Percentiles rank a stretch among this genome's conserved stretches.
These are phyloP conservation scores for Phialophora chinensis DNA, from an alignment of 2,329 filamentous ascomycete species.

Conservation along the genomic window DNA sequence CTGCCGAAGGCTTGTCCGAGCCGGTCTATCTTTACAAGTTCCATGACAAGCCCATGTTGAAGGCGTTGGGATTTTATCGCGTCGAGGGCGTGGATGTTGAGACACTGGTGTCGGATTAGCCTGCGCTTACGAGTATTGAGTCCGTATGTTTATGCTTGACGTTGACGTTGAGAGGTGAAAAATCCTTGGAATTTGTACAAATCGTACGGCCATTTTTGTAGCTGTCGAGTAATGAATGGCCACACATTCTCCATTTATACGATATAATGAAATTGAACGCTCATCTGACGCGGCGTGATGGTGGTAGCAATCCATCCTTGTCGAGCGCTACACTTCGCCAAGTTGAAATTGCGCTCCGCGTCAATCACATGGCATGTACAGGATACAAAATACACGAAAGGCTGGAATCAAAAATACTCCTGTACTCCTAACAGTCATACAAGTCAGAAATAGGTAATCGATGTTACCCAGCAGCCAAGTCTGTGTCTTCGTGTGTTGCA, in stretches of 20 bases:
- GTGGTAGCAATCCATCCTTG: background rate
- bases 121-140: background rate
- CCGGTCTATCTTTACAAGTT: conserved; percentile 57
- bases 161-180: background rate
- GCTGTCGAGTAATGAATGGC: background rate
- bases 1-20: conserved; percentile 39
- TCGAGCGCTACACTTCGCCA: background rate
- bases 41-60: conserved; percentile 62
- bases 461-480: background rate
- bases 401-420: background rate
- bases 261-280: background rate
- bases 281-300: background rate
- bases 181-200: background rate
- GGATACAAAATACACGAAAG: background rate
- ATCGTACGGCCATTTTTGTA: background rate
- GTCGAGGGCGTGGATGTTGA: conserved; percentile 50
- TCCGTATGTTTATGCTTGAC: background rate
- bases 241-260: background rate
- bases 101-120: conserved; percentile 45
- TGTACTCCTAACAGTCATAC: conserved; percentile 1
- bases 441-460: background rate
- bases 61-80: conserved; percentile 58
- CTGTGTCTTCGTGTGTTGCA: conserved; percentile 14
- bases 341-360: too few relatives aligned
- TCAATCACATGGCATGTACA: background rate